Base-by-base conservation (phyloP, 2,329 filamentous ascomycete genomes). In the Botryotinia convoluta region DNA sequence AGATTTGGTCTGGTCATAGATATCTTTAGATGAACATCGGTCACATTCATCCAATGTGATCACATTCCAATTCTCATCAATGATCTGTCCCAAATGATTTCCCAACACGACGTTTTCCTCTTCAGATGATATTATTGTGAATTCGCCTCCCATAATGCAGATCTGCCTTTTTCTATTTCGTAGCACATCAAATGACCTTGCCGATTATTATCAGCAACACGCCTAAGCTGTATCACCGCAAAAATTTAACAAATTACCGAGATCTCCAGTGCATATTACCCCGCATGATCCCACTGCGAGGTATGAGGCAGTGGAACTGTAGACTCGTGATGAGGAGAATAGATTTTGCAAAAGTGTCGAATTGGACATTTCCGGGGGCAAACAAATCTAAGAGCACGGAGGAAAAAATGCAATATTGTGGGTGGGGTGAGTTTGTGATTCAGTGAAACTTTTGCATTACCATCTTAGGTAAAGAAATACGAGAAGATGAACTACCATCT, bases 251-350 rank as follows among this genome's bases (percentile, higher is more conserved):
- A 29, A 16, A 57, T 57, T 68, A 57, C 35, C 45, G 45, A 54
- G 64, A 68, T 68, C 64, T 54, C 5, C 45, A 57, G 26, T 68
- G 64, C 64, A 54, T 68, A 54, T 14, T 22, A 22, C 45, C 22
- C 8, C 32, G 29, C 51, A 68, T 12, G 16, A 54, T 20, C 16
- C 8, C 26, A 39, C 26, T 39, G 8, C 18, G 26, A 20, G 16
- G 14, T 67, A 22, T 54, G 16, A 39, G 26, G 64, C 9, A 12
- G 64, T 54, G 45, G 45, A 68, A 54, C 64, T 29, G 32, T 12
- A 42, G 12, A n/a, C 35, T 68, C 44, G 45, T 42, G 48, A 54
- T 42, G 26, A 29, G 37, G 12, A 54, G 9, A 32, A 42, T 57
- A 22, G 48, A n/a, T 68, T 29, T 29, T 22, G 26, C 45, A n/a